Evolutionary conservation across 2,329 filamentous ascomycete genomes (phyloP), one percentile per base, ranked within the genome.

Genomic region (Colletotrichum nymphaeae): DNA sequence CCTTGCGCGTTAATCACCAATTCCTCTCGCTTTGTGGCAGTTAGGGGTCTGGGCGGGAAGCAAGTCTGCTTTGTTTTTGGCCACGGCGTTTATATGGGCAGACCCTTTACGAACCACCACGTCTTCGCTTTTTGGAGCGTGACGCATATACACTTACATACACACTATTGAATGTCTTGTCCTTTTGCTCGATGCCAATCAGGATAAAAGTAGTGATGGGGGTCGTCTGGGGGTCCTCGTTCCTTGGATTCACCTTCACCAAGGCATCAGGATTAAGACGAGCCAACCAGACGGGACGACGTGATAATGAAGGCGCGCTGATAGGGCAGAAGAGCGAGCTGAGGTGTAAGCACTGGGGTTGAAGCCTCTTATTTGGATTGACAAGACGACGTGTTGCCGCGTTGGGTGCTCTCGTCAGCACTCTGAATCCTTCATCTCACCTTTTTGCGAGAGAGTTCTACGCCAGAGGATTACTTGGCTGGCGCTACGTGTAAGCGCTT

Each of bases 391-490:
- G 19, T 11, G 14, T 65, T 32, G 19, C 46, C 46, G 4, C n/a
- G 19, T 65, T 57, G 8, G 56, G 55, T 66, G 56, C 35, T 62
- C 53, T 73, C 26, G 70, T 73, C 70, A 73, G 70, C 70, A 65
- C 37, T 37, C 28, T 26, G 22, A 53, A 73, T 69, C 49, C 67
- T 56, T 12, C 35, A 12, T 28, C 35, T 52, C 37, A 58, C 22
- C 63, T 35, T 49, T 11, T 28, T 19, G n/a, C n/a, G 57, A 60
- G 35, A n/a, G 16, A 11, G 30, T 11, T 7, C 37, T 22, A 9
- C 32, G 37, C 16, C 24, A 6, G 42, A 6, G 28, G n/a, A 8
- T 24, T 19, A 12, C 53, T 19, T 35, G 12, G 35, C 11, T 22
- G 7, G 22, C 16, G 11, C n/a, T 46, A 26, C 14, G 22, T 19